Evolutionary conservation across 495 filamentous ascomycete genomes (phyloP).

Genomic region (Penicillium waksmanii): DNA sequence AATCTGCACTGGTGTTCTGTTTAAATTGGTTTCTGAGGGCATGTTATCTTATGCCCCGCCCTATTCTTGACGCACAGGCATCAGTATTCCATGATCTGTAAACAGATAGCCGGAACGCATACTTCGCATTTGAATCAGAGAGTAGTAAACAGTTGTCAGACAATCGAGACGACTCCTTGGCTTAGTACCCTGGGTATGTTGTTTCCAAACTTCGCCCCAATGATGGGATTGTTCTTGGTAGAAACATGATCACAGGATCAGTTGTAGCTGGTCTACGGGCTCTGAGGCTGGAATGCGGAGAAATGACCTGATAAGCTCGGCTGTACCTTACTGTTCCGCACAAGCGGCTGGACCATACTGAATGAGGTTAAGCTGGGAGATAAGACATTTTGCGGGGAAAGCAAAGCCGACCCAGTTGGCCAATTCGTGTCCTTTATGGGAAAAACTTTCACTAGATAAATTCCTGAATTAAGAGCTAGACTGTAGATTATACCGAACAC

Average conservation of each 20-base stretch:
- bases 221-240: not conserved
- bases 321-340: not conserved
- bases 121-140: too few species aligned
- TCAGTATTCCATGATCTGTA: not conserved
- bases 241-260: not conserved
- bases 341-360: not conserved
- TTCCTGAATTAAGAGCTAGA: not conserved
- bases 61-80: not conserved
- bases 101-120: too few species aligned
- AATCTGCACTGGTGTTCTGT: not conserved
- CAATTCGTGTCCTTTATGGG: not conserved
- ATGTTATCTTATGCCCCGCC: not conserved
- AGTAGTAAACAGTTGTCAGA: too few species aligned
- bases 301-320: not conserved
- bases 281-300: not conserved
- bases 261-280: not conserved
- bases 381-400: conserved; percentile 8
- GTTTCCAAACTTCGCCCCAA: not conserved
- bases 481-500: not conserved
- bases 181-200: too few species aligned
- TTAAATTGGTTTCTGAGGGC: not conserved
- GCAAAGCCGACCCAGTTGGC: not conserved
- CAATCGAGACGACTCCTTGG: too few species aligned
- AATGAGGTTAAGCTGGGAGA: not conserved
- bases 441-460: not conserved